Evolutionary conservation across 2,329 filamentous ascomycete genomes (phyloP).

Genomic region (Colletotrichum sp.): DNA sequence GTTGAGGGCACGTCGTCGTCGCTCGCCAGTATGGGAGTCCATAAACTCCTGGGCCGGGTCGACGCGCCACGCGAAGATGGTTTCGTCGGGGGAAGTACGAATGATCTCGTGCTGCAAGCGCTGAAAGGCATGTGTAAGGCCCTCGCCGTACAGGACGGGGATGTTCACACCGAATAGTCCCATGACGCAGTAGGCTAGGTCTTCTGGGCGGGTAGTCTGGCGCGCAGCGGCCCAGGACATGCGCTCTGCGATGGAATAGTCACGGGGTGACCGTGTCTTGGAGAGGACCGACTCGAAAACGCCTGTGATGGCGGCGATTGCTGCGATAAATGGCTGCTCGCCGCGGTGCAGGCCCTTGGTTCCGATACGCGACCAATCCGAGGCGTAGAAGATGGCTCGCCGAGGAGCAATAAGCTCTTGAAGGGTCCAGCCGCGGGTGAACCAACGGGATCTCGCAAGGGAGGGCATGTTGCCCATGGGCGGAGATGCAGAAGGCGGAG

Average conservation of each 20-base stretch:
- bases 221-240: slow-evolving; percentile 34
- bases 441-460: slow-evolving; percentile 9
- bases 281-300: slow-evolving; percentile 14
- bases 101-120: slow-evolving; percentile 24
- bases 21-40: slow-evolving; percentile 4
- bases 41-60: background rate
- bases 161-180: slow-evolving; percentile 33
- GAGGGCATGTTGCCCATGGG: background rate
- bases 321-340: slow-evolving; percentile 6
- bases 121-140: slow-evolving; percentile 25
- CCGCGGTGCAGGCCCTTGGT: background rate
- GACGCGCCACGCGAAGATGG: slow-evolving; percentile 17
- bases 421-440: slow-evolving; percentile 22
- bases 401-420: slow-evolving; percentile 27
- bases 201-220: slow-evolving; percentile 26
- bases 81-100: slow-evolving; percentile 9
- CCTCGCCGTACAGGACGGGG: slow-evolving; percentile 32
- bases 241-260: slow-evolving; percentile 27
- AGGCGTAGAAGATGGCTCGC: slow-evolving; percentile 27
- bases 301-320: slow-evolving; percentile 4
- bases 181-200: slow-evolving; percentile 32
- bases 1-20: background rate
- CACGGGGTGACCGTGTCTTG: slow-evolving; percentile 11
- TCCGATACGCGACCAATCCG: slow-evolving; percentile 24
- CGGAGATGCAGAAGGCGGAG: background rate